Percentiles rank a stretch among this genome's conserved stretches.
phyloP scores from a whole-genome alignment of 805 yeast genomes.

The Candida argentea region DNA sequence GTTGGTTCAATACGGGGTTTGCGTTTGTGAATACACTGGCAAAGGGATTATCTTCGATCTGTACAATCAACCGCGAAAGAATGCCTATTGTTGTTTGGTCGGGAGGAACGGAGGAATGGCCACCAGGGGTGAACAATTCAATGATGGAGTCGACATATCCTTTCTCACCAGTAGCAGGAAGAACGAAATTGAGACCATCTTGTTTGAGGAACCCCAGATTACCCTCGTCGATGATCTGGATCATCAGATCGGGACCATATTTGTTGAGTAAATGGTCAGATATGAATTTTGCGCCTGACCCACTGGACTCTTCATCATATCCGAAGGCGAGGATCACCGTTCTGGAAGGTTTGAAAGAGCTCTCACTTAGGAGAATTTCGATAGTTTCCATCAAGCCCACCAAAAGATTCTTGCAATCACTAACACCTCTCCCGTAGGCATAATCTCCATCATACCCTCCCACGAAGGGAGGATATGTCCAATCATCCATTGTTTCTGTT shows the following conservation, averaged over 20 bases:
- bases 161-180: slow-evolving; percentile 40
- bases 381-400: slow-evolving; percentile 31
- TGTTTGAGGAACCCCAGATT: slow-evolving; percentile 10
- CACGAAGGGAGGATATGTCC: slow-evolving; percentile 29
- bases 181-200: slow-evolving; percentile 30
- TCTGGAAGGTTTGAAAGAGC: slow-evolving; percentile 29
- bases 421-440: slow-evolving; percentile 26
- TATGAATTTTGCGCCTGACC: slow-evolving; percentile 29
- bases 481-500: slow-evolving; percentile 24
- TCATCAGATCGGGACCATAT: slow-evolving; percentile 34
- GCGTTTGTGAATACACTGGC: slow-evolving; percentile 27
- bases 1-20: slow-evolving; percentile 35
- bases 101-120: slow-evolving; percentile 43
- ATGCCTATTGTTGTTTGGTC: slow-evolving; percentile 40
- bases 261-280: slow-evolving; percentile 20
- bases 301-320: slow-evolving; percentile 40
- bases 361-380: slow-evolving; percentile 22
- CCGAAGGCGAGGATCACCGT: slow-evolving; percentile 39
- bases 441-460: slow-evolving; percentile 24
- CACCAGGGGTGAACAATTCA: slow-evolving; percentile 36
- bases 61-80: slow-evolving; percentile 29
- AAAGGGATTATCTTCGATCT: slow-evolving; percentile 28
- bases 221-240: slow-evolving; percentile 38
- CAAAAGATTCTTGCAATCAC: slow-evolving; percentile 33
- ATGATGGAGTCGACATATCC: slow-evolving; percentile 35